Evolutionary conservation across 2,329 filamentous ascomycete species (phyloP).

Genomic region (Thelonectria discophora): DNA sequence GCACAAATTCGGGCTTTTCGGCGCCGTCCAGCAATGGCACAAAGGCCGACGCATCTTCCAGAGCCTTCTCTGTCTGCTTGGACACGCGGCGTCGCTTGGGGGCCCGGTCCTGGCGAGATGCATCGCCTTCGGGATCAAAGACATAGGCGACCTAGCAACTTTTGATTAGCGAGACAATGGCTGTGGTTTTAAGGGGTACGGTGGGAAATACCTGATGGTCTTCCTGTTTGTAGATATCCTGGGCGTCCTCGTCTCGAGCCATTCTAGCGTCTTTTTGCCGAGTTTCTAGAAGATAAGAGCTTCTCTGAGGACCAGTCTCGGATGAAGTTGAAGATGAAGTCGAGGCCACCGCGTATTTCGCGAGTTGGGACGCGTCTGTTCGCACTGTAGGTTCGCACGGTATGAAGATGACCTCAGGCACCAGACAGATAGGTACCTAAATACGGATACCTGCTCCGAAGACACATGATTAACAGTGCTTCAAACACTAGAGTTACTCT

Average conservation of each 20-base stretch:
- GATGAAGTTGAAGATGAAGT: slow-evolving; percentile 18
- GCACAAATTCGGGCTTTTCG: slow-evolving; percentile 59
- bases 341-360: slow-evolving; percentile 35
- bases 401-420: slow-evolving; percentile 8
- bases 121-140: slow-evolving; percentile 62
- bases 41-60: slow-evolving; percentile 49
- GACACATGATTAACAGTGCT: no score
- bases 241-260: slow-evolving; percentile 34
- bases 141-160: slow-evolving; percentile 66
- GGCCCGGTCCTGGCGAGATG: slow-evolving; percentile 51
- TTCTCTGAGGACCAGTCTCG: no score
- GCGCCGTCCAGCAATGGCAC: slow-evolving; percentile 63
- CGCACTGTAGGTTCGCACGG: slow-evolving; percentile 34
- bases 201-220: slow-evolving; percentile 55
- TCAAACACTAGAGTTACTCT: slow-evolving; percentile 18
- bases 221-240: slow-evolving; percentile 48
- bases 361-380: slow-evolving; percentile 17
- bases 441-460: no score
- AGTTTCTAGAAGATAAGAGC: background rate
- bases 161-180: slow-evolving; percentile 29
- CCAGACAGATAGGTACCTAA: background rate
- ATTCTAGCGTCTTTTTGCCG: slow-evolving; percentile 30
- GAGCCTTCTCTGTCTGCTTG: slow-evolving; percentile 44
- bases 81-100: slow-evolving; percentile 66
- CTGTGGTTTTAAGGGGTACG: background rate